A percentile compares a stretch with the other conserved stretches of the same genome.
Conservation (phyloP, 345 rosid species). For the Brassica juncea region DNA sequence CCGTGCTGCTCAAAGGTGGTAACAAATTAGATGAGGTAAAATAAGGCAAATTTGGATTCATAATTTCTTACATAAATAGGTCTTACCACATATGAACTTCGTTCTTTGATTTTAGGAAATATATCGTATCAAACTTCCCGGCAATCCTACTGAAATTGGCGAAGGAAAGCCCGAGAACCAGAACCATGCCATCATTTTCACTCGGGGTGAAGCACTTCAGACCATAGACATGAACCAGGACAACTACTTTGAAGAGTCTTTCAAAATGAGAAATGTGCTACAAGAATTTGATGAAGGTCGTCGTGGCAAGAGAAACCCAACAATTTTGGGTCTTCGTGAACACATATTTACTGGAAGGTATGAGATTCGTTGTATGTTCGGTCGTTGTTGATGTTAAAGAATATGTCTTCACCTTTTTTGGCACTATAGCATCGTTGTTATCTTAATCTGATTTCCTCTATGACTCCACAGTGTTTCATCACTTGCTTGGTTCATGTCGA, state of each 20-base stretch:
- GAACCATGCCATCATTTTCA: slow-evolving; percentile 96
- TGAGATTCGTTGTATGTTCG: neutral
- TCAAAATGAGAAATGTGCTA: slow-evolving; percentile 94
- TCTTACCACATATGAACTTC: slow-evolving; percentile 5
- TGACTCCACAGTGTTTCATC: slow-evolving; percentile 83
- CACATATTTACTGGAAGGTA: slow-evolving; percentile 99
- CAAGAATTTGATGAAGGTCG: slow-evolving; percentile 62
- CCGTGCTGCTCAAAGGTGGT: slow-evolving; percentile 92
- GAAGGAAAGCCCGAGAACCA: slow-evolving; percentile 99
- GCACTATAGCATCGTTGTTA: neutral
- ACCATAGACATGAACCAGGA: slow-evolving; percentile 99
- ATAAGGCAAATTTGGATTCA: neutral
- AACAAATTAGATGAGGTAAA: slow-evolving; percentile 75
- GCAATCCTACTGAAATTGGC: slow-evolving; percentile 86
- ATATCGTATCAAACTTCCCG: slow-evolving; percentile 96
- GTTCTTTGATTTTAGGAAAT: slow-evolving; percentile 62
- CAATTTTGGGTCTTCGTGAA: slow-evolving; percentile 92
- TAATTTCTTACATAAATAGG: neutral
- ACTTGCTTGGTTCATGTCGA: slow-evolving; percentile 99
- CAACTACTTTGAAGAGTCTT: slow-evolving; percentile 98
- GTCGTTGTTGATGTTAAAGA: slow-evolving; percentile 6
- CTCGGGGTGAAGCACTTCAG: slow-evolving; percentile 98
- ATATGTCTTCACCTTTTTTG: slow-evolving; percentile 9
- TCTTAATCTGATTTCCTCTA: slow-evolving; percentile 15
- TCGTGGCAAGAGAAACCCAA: slow-evolving; percentile 64